A percentile compares a stretch with the other conserved stretches of the same genome.
Conservation (phyloP, 345 rosid genomes). For the Populus davidiana region DNA sequence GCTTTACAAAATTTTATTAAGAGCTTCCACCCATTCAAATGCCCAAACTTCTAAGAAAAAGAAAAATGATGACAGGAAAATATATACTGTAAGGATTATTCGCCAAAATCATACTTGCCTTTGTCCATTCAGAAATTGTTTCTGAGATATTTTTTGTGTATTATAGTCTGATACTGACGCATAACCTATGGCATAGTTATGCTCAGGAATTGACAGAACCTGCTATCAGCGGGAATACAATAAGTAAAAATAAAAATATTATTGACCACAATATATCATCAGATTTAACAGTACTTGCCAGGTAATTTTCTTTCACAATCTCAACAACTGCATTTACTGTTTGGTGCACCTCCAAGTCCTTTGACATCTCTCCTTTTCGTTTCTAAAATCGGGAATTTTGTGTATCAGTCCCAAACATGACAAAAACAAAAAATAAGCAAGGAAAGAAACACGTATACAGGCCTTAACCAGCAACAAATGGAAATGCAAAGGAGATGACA, state of each 20-base stretch:
- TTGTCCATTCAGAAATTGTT: conserved; percentile 68
- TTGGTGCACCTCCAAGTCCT: conserved; percentile 70
- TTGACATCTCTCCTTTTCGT: conserved; percentile 61
- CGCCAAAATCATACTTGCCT: conserved; percentile 41
- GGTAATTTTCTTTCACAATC: conserved; percentile 91
- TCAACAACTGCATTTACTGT: conserved; percentile 75
- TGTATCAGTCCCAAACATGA: conserved; percentile 15
- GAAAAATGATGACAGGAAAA: neutral
- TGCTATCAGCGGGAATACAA: conserved; percentile 27
- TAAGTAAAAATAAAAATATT: neutral
- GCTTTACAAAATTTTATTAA: neutral
- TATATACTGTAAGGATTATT: neutral
- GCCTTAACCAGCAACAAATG: neutral
- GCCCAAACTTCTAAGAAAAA: neutral
- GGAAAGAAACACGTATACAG: neutral
- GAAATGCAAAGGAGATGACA: conserved; percentile 2
- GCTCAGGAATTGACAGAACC: conserved; percentile 88
- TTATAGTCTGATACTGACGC: conserved; percentile 82
- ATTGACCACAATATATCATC: neutral
- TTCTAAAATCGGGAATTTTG: conserved; percentile 42
- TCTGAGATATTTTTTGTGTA: conserved; percentile 65
- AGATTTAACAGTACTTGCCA: conserved; percentile 49
- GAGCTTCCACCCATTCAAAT: neutral
- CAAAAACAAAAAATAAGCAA: neutral
- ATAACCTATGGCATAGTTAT: conserved; percentile 67